phyloP scores from a whole-genome alignment of 208 protist species.

The Crithidia fasciculata region DNA sequence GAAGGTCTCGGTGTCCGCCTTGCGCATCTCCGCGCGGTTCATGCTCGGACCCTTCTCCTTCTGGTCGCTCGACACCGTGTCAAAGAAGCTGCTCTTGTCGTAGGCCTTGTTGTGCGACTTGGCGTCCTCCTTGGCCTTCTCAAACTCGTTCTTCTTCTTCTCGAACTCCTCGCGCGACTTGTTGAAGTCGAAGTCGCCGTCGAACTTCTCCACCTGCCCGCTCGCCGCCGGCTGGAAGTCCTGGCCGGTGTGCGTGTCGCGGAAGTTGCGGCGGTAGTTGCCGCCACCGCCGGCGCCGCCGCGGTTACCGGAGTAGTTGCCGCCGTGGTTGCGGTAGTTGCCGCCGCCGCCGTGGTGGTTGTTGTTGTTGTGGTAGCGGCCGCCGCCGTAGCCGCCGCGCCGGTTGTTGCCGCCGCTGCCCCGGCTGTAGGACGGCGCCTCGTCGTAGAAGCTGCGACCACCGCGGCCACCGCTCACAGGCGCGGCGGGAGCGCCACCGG shows the following conservation, averaged over 20 bases:
- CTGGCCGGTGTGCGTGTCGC: constrained; percentile 82
- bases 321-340: constrained; percentile 35
- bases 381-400: constrained; percentile 39
- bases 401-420: constrained; percentile 40
- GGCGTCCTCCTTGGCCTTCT: constrained; percentile 88
- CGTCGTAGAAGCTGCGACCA: constrained; percentile 38
- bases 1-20: constrained; percentile 87
- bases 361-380: constrained; percentile 33
- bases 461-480: constrained; percentile 18
- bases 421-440: constrained; percentile 21
- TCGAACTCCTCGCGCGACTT: constrained; percentile 90
- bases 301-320: constrained; percentile 45
- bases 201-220: constrained; percentile 80
- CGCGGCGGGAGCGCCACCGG: constrained; percentile 4
- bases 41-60: constrained; percentile 60
- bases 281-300: constrained; percentile 43
- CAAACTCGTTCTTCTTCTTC: constrained; percentile 90
- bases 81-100: constrained; percentile 88
- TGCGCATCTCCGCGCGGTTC: constrained; percentile 83
- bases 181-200: constrained; percentile 91
- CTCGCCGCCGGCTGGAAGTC: constrained; percentile 75
- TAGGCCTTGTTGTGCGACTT: constrained; percentile 79
- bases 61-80: constrained; percentile 84
- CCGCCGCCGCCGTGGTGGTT: not conserved
- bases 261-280: constrained; percentile 56